A percentile compares a stretch with the other conserved stretches of the same genome.
Evolutionary conservation across 805 yeast genomes (phyloP).

Genomic region (Hanseniaspora guilliermondii): DNA sequence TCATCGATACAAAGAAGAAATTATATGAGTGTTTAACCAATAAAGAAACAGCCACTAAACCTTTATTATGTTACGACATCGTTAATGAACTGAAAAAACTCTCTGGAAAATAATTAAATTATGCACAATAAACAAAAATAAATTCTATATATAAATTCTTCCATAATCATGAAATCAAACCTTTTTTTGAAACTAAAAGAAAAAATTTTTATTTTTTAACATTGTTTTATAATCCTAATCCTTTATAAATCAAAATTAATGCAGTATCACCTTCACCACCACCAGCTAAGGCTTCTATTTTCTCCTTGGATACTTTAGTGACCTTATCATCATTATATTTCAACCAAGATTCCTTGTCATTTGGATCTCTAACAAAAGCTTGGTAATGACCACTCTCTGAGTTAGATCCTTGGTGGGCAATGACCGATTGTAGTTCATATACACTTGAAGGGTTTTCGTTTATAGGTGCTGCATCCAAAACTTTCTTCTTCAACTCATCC

Average conservation of each 20-base stretch:
- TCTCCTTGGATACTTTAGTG: constrained; percentile 60
- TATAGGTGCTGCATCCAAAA: constrained; percentile 33
- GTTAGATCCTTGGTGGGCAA: constrained; percentile 88
- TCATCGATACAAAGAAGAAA: constrained; percentile 36
- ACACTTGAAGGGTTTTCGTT: constrained; percentile 82
- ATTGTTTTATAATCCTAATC: constrained; percentile 54
- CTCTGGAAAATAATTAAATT: neutral
- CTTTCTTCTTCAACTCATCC: constrained; percentile 32
- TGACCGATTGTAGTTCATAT: constrained; percentile 68
- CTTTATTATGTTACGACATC: constrained; percentile 73
- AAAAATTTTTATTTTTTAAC: constrained; percentile 12
- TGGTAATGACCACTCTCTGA: constrained; percentile 98
- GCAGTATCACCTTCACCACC: constrained; percentile 98
- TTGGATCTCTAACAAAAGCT: constrained; percentile 64
- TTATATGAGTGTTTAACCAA: constrained; percentile 44
- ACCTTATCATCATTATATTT: constrained; percentile 90
- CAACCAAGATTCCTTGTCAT: constrained; percentile 79
- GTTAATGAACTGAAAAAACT: constrained; percentile 42
- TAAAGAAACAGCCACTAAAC: constrained; percentile 46
- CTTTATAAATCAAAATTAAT: constrained; percentile 72
- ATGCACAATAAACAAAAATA: neutral
- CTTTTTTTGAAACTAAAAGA: neutral
- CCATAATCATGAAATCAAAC: neutral
- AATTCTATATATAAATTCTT: neutral
- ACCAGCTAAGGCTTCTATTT: constrained; percentile 76